Base-by-base conservation (phyloP, 345 rosid species). In the Angophora floribunda region DNA sequence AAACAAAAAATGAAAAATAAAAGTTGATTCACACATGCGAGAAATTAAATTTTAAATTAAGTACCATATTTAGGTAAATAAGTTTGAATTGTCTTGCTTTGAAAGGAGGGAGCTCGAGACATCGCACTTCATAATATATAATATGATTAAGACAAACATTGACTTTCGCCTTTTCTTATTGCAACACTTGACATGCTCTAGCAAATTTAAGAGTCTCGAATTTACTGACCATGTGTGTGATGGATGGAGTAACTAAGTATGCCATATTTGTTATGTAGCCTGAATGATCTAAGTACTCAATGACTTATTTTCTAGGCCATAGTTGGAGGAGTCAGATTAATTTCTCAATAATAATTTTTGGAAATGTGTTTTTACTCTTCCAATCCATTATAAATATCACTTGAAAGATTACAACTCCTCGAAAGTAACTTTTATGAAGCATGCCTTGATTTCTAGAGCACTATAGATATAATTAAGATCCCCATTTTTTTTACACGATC, bases 341-440 rank as follows among this genome's bases (percentile, higher is more conserved):
- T 63, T 63, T n/a, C 1, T 7, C 9, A 13, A n/a, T 28, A 1
- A 0, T 0, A 63, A 61, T 1, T 63, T n/a, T 63, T 63, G 0
- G 4, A 63, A n/a, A 63, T 0, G 36, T 63, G 36, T 28, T n/a
- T 63, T 63, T 13, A 17, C 36, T n/a, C 30, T 63, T n/a, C 0
- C 13, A 63, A 6, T 63, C n/a, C 17, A 13, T 63, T n/a, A 63
- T 12, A 0, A 63, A 2, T n/a, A 63, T 3, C 9, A n/a, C 30
- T 1, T n/a, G 0, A 63, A 63, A 63, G 0, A 4, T 13, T 16
- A 6, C 0, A 63, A 63, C 0, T 63, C 2, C n/a, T 28, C 36
- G 12, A 63, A 61, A 3, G 1, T 6, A 6, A 13, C 36, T 28
- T 63, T 28, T 3, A 63, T 1, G 9, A 63, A 6, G 5, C 36